phyloP scores from a whole-genome alignment of 495 filamentous ascomycete genomes.

The Penicillium odoratum region DNA sequence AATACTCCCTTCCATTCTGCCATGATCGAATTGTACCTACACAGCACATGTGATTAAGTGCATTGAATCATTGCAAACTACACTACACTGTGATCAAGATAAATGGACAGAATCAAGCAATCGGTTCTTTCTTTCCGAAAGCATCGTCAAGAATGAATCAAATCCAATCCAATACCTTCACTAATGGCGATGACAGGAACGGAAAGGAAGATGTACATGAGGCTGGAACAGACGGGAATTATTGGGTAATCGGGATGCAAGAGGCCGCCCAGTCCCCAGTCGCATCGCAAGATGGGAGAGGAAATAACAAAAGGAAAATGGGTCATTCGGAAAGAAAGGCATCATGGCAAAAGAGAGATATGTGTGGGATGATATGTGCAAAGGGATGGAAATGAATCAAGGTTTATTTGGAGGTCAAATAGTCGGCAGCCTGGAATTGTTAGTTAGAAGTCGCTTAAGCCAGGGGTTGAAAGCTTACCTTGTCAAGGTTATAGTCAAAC shows the following conservation, averaged over 20 bases:
- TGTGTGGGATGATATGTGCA: slow-evolving; percentile 12
- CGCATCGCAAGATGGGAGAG: slow-evolving; percentile 5
- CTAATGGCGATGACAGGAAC: slow-evolving; percentile 10
- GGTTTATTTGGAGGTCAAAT: slow-evolving; percentile 35
- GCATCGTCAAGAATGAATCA: not conserved
- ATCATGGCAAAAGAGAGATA: slow-evolving; percentile 7
- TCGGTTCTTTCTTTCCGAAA: slow-evolving; percentile 6
- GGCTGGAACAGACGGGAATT: slow-evolving; percentile 19
- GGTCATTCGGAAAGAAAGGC: slow-evolving; percentile 18
- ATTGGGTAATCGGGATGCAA: not conserved
- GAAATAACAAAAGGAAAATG: slow-evolving; percentile 8
- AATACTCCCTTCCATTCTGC: too few species aligned
- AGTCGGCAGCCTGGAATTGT: slow-evolving; percentile 40
- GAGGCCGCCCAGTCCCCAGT: not conserved
- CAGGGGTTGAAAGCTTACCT: slow-evolving; percentile 57
- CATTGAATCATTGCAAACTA: slow-evolving; percentile 26
- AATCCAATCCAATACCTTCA: slow-evolving; percentile 10
- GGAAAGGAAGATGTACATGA: slow-evolving; percentile 25
- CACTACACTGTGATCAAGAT: slow-evolving; percentile 16
- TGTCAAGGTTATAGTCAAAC: slow-evolving; percentile 92
- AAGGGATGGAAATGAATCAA: slow-evolving; percentile 2
- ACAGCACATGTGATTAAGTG: slow-evolving; percentile 12
- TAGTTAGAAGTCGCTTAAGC: slow-evolving; percentile 1
- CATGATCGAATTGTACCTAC: not conserved
- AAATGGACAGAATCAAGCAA: slow-evolving; percentile 6